Base-by-base conservation (phyloP, 2,329 filamentous ascomycete species). In the Teratosphaeria zuluensis region DNA sequence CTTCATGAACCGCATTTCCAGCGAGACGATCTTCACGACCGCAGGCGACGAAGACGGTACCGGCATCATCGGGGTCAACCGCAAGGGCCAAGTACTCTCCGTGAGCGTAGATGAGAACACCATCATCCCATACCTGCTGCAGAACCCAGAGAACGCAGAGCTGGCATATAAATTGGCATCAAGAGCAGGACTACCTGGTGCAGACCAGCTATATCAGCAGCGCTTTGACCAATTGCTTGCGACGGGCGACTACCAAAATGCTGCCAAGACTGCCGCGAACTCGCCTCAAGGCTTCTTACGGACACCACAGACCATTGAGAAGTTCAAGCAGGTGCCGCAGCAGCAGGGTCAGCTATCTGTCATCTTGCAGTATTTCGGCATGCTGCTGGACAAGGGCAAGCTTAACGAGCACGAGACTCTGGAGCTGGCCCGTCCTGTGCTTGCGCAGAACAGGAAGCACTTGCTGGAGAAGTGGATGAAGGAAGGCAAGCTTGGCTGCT, bases 1-100 rank as follows among this genome's bases (percentile, higher is more conserved):
- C 72, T 99, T 96, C 83, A 95, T 99, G 91, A 99, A 99, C 81
- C 88, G 95, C 68, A 99, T 99, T 70, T 99, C 94, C 35, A 96
- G 91, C 79, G 94, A 99, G 73, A 99, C 94, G 30, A 97, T 99
- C 73, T 99, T 99, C 78, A 95, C 92, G 30, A 96, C 92, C 21
- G 88, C 90, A 53, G 79, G 86, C 38, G 94, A 99, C 73, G 82
- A 83, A 57, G 86, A 91, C 24, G 95, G 90, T 19, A 84, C 87
- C 53, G 95, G 95, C 68, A 88, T 99, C 63, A 83, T 99, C 56
- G 91, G 90, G 67, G 92, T 99, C 73, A 99, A 99, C 79, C 87
- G 95, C 70, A 96, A 96, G 79, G 95, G 94, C 63, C 94, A 99
- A 76, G 92, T 97, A 53, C 82, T 99, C 62, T 90, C 92, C 59